These are phyloP conservation scores for Dendrobium huoshanense DNA, from an alignment of 106 monocot genomes.

Conservation along the genomic window DNA sequence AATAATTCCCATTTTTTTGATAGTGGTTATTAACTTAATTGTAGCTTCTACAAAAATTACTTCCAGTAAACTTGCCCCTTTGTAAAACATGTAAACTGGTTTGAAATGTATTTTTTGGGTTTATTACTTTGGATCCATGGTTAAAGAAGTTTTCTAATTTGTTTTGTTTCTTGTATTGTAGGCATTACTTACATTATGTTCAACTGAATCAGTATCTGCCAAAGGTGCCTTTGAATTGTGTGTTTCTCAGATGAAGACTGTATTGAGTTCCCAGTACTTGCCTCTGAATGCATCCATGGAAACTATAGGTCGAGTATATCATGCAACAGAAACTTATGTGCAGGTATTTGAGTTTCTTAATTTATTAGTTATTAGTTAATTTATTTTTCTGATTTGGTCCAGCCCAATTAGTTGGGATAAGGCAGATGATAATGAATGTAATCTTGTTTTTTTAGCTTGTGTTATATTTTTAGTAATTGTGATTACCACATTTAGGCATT, in stretches of 20 bases:
- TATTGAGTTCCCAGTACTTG: slow-evolving; percentile 66
- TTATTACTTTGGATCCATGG: neutral
- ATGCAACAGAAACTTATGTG: slow-evolving; percentile 93
- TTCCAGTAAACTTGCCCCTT: neutral
- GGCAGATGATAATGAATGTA: neutral
- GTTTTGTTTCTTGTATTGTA: slow-evolving; percentile 19
- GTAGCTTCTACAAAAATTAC: neutral
- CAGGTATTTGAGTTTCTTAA: slow-evolving; percentile 44
- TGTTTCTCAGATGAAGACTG: slow-evolving; percentile 75
- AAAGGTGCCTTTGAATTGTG: slow-evolving; percentile 80
- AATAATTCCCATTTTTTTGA: neutral
- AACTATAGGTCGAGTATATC: slow-evolving; percentile 71
- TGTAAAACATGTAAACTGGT: neutral
- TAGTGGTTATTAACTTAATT: neutral
- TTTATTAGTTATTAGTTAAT: neutral
- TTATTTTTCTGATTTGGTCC: neutral
- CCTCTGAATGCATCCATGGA: slow-evolving; percentile 80
- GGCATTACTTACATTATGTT: slow-evolving; percentile 91
- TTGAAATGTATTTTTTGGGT: neutral
- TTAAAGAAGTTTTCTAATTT: slow-evolving; percentile 1
- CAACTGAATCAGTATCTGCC: slow-evolving; percentile 68
- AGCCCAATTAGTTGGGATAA: neutral
- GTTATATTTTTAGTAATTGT: neutral
- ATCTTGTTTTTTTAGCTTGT: neutral
- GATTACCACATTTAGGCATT: slow-evolving; percentile 50